Base-by-base conservation (phyloP, 306 rosid species). In the Castanopsis chinensis region DNA sequence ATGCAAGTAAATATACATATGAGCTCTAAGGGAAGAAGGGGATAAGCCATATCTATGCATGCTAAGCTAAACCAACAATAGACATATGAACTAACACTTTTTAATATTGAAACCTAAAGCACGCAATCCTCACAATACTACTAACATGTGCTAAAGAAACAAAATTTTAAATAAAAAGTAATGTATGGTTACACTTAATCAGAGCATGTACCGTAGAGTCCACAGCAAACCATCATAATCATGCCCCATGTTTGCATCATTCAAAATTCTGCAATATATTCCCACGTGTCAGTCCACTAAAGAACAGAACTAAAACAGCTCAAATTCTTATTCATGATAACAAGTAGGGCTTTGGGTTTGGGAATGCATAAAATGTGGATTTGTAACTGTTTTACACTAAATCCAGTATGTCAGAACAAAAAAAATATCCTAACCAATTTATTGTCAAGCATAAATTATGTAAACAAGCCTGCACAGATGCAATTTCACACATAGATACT, bases 181-280 rank as follows among this genome's bases (percentile, higher is more conserved):
- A 75, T 59, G 55, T 68, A 71, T 19, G 33, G 49, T 35, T 55
- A 37, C 58, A 60, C 17, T 28, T 73, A 84, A 84, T 14, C n/a
- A 61, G 67, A 55, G 75, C 79, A 81, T 88, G 82, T 87, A 92
- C 97, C 97, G 87, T 74, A 92, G 80, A 73, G 94, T 94, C 99
- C 99, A 94, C 79, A 94, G 81, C 78, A 93, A 87, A 63, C 93
- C 93, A 86, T 93, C 97, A 82, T 91, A 94, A 80, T 88, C 83
- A 57, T 86, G 97, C 61, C 87, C 91, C 87, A 84, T 82, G 83
- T 89, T 92, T 25, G 99, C 97, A 82, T 90, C 91, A 58, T 89
- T 92, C 89, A 92, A 77, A 60, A 92, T 90, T 85, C 99, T 94
- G 97, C 90, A 88, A 84, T 65, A 88, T 56, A 33, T 78, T 72